These are phyloP conservation scores for Acer saccharum DNA, from an alignment of 345 rosid species.

Conservation along the genomic window DNA sequence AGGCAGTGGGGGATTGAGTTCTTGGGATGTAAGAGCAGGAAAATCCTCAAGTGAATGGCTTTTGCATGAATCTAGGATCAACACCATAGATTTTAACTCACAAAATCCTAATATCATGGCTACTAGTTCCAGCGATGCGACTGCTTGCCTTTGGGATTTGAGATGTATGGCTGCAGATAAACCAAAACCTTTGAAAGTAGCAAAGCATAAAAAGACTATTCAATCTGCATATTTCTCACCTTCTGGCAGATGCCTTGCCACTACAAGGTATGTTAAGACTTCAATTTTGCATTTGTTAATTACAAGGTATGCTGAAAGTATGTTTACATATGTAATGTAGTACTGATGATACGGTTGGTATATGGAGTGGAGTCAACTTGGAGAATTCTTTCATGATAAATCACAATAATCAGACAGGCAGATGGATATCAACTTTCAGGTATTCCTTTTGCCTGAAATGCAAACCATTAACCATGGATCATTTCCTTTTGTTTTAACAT, in stretches of 20 bases:
- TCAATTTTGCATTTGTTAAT: not conserved
- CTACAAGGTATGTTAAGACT: conserved; percentile 60
- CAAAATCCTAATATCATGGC: conserved; percentile 64
- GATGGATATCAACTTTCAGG: conserved; percentile 79
- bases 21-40: conserved; percentile 68
- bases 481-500: not conserved
- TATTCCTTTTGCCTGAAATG: conserved; percentile 24
- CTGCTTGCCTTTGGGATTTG: conserved; percentile 88
- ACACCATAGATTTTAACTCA: conserved; percentile 71
- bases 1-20: conserved; percentile 54
- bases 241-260: conserved; percentile 67
- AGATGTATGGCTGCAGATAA: conserved; percentile 46
- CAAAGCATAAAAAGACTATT: conserved; percentile 58
- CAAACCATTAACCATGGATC: no score
- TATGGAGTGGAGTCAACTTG: conserved; percentile 55
- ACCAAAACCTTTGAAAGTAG: conserved; percentile 39
- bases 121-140: conserved; percentile 78
- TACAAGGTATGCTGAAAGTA: no score
- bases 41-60: conserved; percentile 45
- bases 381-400: conserved; percentile 43
- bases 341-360: conserved; percentile 55
- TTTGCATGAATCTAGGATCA: conserved; percentile 72
- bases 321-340: conserved; percentile 28
- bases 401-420: conserved; percentile 65
- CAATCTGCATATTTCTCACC: conserved; percentile 94